Evolutionary conservation across 1,284 basidiomycete genomes (phyloP).

Genomic region (Austroboletus novae-zelandiae): DNA sequence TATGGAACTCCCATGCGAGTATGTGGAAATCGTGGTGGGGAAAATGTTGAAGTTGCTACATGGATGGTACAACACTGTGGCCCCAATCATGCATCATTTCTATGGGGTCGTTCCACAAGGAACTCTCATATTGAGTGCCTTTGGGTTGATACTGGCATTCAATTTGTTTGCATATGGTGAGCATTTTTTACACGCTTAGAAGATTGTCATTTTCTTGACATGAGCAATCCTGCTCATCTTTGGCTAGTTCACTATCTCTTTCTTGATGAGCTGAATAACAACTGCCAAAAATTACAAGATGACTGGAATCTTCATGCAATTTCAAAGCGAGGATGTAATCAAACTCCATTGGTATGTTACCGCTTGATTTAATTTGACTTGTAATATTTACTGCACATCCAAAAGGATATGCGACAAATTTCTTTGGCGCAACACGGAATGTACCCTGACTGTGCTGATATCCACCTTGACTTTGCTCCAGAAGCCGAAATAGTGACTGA

Average conservation of each 20-base stretch:
- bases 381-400: too few species aligned
- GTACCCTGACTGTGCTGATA: too few species aligned
- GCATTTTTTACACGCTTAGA: conserved; percentile 34
- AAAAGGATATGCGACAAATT: too few species aligned
- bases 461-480: too few species aligned
- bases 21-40: conserved; percentile 18
- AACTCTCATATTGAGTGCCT: conserved; percentile 2
- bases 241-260: conserved; percentile 48
- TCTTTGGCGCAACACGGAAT: too few species aligned
- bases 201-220: conserved; percentile 33
- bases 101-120: conserved; percentile 22
- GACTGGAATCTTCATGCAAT: conserved; percentile 3
- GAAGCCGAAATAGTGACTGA: too few species aligned
- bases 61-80: conserved; percentile 23
- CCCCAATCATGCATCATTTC: conserved; percentile 22
- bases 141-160: conserved; percentile 19
- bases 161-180: conserved; percentile 24
- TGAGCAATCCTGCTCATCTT: conserved; percentile 31
- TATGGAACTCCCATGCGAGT: conserved; percentile 5
- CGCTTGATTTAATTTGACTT: too few species aligned
- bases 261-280: conserved; percentile 36
- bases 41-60: conserved; percentile 23
- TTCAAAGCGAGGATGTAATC: too few species aligned
- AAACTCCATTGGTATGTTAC: too few species aligned
- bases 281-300: conserved; percentile 35